Evolutionary conservation across 352 stramenopile species (phyloP).

Genomic region (Phytophthora lateralis): DNA sequence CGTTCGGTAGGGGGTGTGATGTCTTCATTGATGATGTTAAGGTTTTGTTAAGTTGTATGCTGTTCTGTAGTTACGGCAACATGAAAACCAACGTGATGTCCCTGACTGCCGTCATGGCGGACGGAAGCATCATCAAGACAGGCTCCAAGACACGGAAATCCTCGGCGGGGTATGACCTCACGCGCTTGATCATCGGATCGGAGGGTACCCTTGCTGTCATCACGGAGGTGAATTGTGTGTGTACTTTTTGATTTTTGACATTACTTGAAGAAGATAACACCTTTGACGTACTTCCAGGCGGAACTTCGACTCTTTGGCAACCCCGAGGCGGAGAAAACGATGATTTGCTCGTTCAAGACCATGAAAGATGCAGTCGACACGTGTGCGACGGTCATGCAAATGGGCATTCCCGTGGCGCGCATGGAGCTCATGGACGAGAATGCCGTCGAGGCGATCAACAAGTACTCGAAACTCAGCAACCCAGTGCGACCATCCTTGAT

Average conservation of each 20-base stretch:
- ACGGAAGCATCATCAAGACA: conserved; percentile 85
- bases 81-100: conserved; percentile 97
- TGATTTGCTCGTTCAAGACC: conserved; percentile 91
- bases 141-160: conserved; percentile 94
- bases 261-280: conserved; percentile 4
- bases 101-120: conserved; percentile 92
- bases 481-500: conserved; percentile 90
- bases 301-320: conserved; percentile 94
- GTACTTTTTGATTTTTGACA: too few relatives aligned
- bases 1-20: conserved; percentile 19
- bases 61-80: conserved; percentile 85
- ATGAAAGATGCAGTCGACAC: conserved; percentile 86
- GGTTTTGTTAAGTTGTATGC: background rate
- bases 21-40: background rate
- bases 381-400: conserved; percentile 80
- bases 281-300: conserved; percentile 35
- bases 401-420: conserved; percentile 84
- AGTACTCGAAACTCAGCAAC: conserved; percentile 80
- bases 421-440: conserved; percentile 89
- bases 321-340: conserved; percentile 87
- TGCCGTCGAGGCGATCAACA: conserved; percentile 76
- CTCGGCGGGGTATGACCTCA: conserved; percentile 96
- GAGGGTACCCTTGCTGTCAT: conserved; percentile 96
- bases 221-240: conserved; percentile 71
- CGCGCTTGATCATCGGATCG: conserved; percentile 92